Conservation (phyloP, 2,329 filamentous ascomycete species). For the Penicillium palitans region DNA sequence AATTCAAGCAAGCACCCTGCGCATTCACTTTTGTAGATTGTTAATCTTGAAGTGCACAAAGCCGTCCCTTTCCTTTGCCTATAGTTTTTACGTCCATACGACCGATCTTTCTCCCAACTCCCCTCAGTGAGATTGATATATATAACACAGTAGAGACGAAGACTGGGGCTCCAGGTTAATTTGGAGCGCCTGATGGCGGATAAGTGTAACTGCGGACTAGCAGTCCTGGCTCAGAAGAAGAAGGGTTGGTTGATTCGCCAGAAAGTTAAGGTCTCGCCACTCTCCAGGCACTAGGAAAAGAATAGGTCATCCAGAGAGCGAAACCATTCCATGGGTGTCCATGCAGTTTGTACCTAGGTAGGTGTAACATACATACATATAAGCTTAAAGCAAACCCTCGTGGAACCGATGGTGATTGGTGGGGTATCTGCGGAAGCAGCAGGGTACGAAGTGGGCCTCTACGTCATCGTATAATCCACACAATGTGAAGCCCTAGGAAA, state of each 20-base stretch:
- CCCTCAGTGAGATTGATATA: too few species aligned
- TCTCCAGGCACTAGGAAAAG: background rate
- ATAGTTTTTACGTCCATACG: background rate
- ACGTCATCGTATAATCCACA: background rate
- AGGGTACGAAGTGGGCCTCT: background rate
- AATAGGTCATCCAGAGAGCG: background rate
- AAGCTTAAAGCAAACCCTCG: background rate
- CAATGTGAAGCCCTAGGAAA: background rate
- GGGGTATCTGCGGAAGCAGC: background rate
- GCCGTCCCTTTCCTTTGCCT: background rate
- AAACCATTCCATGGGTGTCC: background rate
- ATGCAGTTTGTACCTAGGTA: background rate
- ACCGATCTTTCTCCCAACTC: too few species aligned
- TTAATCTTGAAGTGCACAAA: background rate
- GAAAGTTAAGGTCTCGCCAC: background rate
- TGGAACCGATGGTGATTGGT: background rate
- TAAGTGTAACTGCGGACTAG: background rate
- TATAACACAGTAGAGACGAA: background rate
- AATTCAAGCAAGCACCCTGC: background rate
- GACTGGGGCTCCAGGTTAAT: background rate
- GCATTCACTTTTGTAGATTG: background rate
- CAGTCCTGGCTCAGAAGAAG: background rate
- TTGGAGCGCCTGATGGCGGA: background rate
- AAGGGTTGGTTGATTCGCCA: background rate
- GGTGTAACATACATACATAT: background rate